Percentiles rank a stretch among this genome's conserved stretches.
These are phyloP conservation scores for Xanthoparmelia taractica DNA, from an alignment of 495 filamentous ascomycete species.

Conservation along the genomic window DNA sequence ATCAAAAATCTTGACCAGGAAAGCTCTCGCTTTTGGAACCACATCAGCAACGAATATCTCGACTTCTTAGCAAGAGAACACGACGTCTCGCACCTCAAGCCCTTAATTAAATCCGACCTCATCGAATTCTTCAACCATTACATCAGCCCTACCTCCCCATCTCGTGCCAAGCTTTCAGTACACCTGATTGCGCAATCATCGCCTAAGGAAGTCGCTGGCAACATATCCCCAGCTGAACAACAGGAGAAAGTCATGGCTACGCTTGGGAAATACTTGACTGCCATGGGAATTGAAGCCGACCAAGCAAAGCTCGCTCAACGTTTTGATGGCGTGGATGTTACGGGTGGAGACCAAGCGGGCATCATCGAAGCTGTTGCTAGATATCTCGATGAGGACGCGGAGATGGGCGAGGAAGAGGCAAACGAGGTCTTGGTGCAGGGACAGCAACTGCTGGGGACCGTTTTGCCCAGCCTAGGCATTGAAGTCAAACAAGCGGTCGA, in stretches of 20 bases:
- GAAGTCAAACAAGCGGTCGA: slow-evolving; percentile 29
- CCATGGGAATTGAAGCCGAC: slow-evolving; percentile 42
- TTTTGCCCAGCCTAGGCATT: slow-evolving; percentile 33
- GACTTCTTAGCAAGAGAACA: slow-evolving; percentile 77
- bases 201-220: slow-evolving; percentile 34
- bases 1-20: slow-evolving; percentile 88
- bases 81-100: slow-evolving; percentile 67
- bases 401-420: slow-evolving; percentile 37
- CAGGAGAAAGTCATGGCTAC: slow-evolving; percentile 45
- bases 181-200: slow-evolving; percentile 69
- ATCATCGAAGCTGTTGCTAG: slow-evolving; percentile 39
- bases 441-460: slow-evolving; percentile 35
- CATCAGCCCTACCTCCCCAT: slow-evolving; percentile 64
- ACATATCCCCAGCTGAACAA: slow-evolving; percentile 41
- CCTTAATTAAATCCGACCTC: slow-evolving; percentile 69
- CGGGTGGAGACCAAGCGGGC: slow-evolving; percentile 35
- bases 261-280: slow-evolving; percentile 45
- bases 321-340: slow-evolving; percentile 43
- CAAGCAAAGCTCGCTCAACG: slow-evolving; percentile 35
- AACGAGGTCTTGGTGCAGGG: slow-evolving; percentile 40
- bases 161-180: slow-evolving; percentile 71
- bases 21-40: slow-evolving; percentile 70
- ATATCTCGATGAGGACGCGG: slow-evolving; percentile 45
- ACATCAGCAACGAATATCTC: slow-evolving; percentile 78
- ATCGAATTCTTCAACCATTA: slow-evolving; percentile 69